Base-by-base conservation (phyloP, 495 filamentous ascomycete genomes). In the Venustampulla echinocandica region DNA sequence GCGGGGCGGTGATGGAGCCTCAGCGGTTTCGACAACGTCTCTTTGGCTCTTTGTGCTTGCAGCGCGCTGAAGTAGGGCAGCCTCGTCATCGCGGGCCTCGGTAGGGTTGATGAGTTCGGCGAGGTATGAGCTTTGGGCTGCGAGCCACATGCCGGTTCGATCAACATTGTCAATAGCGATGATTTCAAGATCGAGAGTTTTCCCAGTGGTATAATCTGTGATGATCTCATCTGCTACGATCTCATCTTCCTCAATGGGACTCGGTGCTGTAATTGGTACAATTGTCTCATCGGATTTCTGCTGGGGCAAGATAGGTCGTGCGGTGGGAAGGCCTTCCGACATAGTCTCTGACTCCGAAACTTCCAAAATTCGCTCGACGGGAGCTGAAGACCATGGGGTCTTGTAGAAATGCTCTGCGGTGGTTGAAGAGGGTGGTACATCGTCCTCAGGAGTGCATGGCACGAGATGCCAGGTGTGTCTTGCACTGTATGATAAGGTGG, bases 331-430 rank as follows among this genome's bases (percentile, higher is more conserved):
- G n/a, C 78, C 77, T 45, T 67, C 64, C n/a, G 60, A 61, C 42
- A 69, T 62, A 10, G 69, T 70, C 21, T 54, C 64, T 10, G 60
- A 71, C 27, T 55, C 64, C 10, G 62, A 69, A 30, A 82, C 62
- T 47, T 87, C 80, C 15, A 89, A 61, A 9, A 85, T 70, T 9
- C 78, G 81, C 58, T 89, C 84, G 10, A 87, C 68, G 25, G 85
- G 70, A 7, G 58, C 61, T 2, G 69, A 66, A 2, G 61, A 69
- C 81, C 87, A 95, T 10, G 89, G 89, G 18, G 76, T 66, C 44
- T 79, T 79, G 69, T 95, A 95, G 49, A 95, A 95, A 10, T 79
- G 75, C 53, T 90, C 84, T 10, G 87, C 87, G 20, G 79, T 85
- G 22, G 84, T 84, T 1, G 86, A 87, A 1, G 86, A 82, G 0